phyloP scores from a whole-genome alignment of 176 grass and related monocot species.

The Oryza longistaminata region DNA sequence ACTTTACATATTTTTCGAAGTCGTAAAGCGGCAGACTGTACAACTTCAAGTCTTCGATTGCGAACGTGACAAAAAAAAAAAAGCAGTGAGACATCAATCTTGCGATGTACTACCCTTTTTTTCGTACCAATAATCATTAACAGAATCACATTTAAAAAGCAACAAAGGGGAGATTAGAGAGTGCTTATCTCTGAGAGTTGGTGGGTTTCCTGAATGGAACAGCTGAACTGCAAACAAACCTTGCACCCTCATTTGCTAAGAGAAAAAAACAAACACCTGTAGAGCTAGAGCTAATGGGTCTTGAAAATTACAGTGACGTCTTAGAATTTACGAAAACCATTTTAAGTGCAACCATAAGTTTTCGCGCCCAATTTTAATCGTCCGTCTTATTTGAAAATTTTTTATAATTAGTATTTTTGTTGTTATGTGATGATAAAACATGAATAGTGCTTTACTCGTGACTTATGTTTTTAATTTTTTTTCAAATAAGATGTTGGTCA shows the following conservation, averaged over 20 bases:
- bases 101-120: neutral
- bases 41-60: slow-evolving; percentile 8
- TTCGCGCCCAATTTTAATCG: no score
- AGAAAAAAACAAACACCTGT: neutral
- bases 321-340: neutral
- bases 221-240: neutral
- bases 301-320: neutral
- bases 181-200: neutral
- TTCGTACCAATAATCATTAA: slow-evolving; percentile 23
- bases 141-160: slow-evolving; percentile 25
- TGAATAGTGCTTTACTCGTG: no score
- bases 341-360: no score
- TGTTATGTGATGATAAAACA: no score
- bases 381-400: no score
- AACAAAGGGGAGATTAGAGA: neutral
- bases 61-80: neutral
- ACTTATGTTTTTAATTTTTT: no score
- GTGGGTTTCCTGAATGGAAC: neutral
- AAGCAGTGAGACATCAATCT: slow-evolving; percentile 27
- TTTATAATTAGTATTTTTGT: no score
- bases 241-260: neutral
- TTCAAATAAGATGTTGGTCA: no score
- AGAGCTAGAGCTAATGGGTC: neutral
- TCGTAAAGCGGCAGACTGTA: neutral
- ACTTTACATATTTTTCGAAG: slow-evolving; percentile 18